Percentiles rank a stretch among this genome's conserved stretches.
Conservation (phyloP, 306 rosid genomes). For the Geum urbanum region DNA sequence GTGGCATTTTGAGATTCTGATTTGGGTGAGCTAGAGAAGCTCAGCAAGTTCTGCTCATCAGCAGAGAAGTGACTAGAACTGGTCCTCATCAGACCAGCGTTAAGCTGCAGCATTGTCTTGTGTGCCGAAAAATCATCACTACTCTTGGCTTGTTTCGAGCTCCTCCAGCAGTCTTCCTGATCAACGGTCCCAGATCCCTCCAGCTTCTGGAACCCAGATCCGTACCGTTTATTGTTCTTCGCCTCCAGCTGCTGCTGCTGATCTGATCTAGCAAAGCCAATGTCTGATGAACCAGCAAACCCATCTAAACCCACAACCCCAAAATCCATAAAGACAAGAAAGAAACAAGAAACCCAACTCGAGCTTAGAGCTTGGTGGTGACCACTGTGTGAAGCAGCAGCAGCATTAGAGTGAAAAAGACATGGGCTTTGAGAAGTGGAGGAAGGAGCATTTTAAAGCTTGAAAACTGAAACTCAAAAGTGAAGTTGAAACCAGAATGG, state of each 20-base stretch:
- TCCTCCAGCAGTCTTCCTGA: conserved; percentile 49
- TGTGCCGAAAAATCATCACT: conserved; percentile 37
- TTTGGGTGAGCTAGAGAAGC: conserved; percentile 66
- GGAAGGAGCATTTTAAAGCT: conserved; percentile 41
- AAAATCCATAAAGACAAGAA: conserved; percentile 56
- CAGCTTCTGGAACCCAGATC: conserved; percentile 64
- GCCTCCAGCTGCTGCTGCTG: conserved; percentile 36
- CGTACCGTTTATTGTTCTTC: conserved; percentile 53
- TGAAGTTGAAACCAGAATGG: conserved; percentile 45
- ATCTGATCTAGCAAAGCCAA: conserved; percentile 54
- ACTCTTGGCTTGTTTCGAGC: conserved; percentile 46
- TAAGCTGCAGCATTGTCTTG: conserved; percentile 45
- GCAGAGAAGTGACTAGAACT: conserved; percentile 34
- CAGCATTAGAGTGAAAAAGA: conserved; percentile 26
- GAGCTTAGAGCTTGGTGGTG: conserved; percentile 10
- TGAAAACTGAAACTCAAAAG: conserved; percentile 31
- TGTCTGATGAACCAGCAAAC: conserved; percentile 56
- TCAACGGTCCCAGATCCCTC: conserved; percentile 51
- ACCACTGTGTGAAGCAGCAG: conserved; percentile 10
- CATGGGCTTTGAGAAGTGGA: conserved; percentile 23
- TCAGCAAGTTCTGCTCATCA: conserved; percentile 63
- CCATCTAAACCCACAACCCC: conserved; percentile 70
- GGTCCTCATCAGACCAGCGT: conserved; percentile 47
- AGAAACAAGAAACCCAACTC: neutral
- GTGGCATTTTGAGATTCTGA: conserved; percentile 45